Evolutionary conservation across 768 basidiomycete genomes (phyloP), one percentile per base, ranked within the genome.

Genomic region (Amanita pallidorosea): DNA sequence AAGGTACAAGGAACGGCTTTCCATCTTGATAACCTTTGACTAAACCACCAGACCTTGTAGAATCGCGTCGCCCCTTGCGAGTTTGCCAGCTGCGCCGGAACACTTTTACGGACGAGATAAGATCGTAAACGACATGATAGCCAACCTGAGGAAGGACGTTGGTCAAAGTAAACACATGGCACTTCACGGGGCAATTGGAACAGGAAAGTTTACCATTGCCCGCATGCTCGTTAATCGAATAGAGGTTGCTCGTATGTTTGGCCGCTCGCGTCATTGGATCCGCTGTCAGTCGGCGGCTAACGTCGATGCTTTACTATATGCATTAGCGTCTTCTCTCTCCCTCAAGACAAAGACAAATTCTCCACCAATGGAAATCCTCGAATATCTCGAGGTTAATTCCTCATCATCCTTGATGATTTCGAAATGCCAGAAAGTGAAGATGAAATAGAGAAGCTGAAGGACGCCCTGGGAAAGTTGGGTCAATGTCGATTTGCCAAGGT

Each of bases 161-260:
- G 12, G 34, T 17, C n/a, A 15, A 13, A 29, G n/a, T 15, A 20
- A 48, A 27, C 33, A 48, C 6, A 48, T 48, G 17, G 47, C 47
- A 3, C 47, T 48, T 9, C 7, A n/a, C 3, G 47, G 47, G 20
- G 36, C 29, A 11, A 35, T 48, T 7, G 36, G 36, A 25, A 23
- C 18, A 13, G 47, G 47, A 9, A 48, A 48, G 18, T 36, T 36
- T 17, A 37, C 47, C 4, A 36, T 38, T 9, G 47, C 35, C 3
- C 47, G 35, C 22, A 48, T 48, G 47, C 20, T 48, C 7, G 22
- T 48, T 33, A 48, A 48, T 27, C 47, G n/a, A 20, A 22, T 37
- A 7, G 34, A 48, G 17, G 25, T 48, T 48, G 33, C 18, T 23
- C 20, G 13, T 11, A 17, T 33, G 34, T 48, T 48, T 23, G 47